These are phyloP conservation scores for Bassia scoparia DNA, from an alignment of 148 eudicot genomes.

Conservation along the genomic window DNA sequence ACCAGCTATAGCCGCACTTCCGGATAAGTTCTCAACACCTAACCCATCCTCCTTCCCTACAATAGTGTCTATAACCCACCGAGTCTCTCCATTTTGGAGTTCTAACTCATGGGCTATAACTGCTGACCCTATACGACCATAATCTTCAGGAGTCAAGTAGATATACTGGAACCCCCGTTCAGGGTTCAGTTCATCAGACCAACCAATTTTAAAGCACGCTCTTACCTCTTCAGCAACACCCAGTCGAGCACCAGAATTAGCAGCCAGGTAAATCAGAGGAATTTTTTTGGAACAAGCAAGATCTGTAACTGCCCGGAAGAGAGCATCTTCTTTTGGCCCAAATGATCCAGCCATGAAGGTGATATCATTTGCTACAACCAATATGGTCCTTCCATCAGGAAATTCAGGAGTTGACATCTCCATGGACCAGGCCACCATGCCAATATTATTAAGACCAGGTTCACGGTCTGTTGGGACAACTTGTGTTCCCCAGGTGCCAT, in stretches of 20 bases:
- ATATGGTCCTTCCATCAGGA: slow-evolving; percentile 75
- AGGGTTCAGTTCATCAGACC: slow-evolving; percentile 83
- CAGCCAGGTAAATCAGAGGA: slow-evolving; percentile 92
- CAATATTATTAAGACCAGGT: slow-evolving; percentile 74
- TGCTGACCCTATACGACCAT: slow-evolving; percentile 51
- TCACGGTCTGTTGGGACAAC: slow-evolving; percentile 55
- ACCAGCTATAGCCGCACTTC: slow-evolving; percentile 99
- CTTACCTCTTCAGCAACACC: slow-evolving; percentile 97
- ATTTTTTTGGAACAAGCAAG: slow-evolving; percentile 79
- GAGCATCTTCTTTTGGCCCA: slow-evolving; percentile 92
- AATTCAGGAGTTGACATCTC: slow-evolving; percentile 97
- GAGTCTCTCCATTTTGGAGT: slow-evolving; percentile 61
- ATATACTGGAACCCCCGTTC: slow-evolving; percentile 86
- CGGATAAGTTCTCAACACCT: slow-evolving; percentile 90
- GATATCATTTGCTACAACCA: slow-evolving; percentile 81
- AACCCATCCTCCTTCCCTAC: slow-evolving; percentile 93
- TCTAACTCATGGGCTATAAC: slow-evolving; percentile 83
- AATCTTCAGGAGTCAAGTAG: slow-evolving; percentile 82
- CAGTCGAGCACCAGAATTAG: slow-evolving; percentile 94
- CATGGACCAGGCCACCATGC: slow-evolving; percentile 95
- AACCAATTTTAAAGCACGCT: slow-evolving; percentile 89
- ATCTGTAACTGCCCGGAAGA: slow-evolving; percentile 87
- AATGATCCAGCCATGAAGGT: slow-evolving; percentile 95
- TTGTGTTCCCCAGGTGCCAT: slow-evolving; percentile 76
- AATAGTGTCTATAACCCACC: slow-evolving; percentile 93